Evolutionary conservation across 305 asterid genomes (phyloP).

Genomic region (Andrographis paniculata): DNA sequence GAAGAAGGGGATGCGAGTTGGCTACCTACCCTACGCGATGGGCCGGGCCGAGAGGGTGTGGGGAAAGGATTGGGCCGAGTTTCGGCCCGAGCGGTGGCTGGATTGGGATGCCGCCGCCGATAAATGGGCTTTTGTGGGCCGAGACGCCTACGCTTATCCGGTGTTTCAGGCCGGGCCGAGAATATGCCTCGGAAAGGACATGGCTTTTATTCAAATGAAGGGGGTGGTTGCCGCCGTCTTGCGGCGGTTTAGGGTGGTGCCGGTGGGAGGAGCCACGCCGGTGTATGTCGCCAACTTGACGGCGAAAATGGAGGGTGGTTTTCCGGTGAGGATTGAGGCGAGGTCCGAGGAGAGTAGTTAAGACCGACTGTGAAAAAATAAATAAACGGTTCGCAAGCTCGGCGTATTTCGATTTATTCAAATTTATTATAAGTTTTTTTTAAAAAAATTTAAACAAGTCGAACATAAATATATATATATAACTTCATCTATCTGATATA

Average conservation of each 20-base stretch:
- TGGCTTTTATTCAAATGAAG: slow-evolving; percentile 50
- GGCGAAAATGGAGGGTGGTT: slow-evolving; percentile 36
- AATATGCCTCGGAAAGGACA: slow-evolving; percentile 40
- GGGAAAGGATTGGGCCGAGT: slow-evolving; percentile 31
- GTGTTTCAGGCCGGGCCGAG: slow-evolving; percentile 44
- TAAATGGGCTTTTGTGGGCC: slow-evolving; percentile 19
- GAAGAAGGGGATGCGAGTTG: slow-evolving; percentile 24
- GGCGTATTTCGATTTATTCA: too few relatives aligned
- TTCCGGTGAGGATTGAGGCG: slow-evolving; percentile 33
- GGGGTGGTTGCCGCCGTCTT: slow-evolving; percentile 30
- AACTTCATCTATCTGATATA: too few relatives aligned
- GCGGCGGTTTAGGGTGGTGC: slow-evolving; percentile 29
- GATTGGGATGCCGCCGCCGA: slow-evolving; percentile 7
- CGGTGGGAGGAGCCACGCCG: slow-evolving; percentile 28
- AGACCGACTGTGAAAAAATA: too few relatives aligned
- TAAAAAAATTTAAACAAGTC: too few relatives aligned
- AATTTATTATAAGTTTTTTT: too few relatives aligned
- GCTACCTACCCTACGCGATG: slow-evolving; percentile 38
- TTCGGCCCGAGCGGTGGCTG: slow-evolving; percentile 33
- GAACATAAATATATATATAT: too few relatives aligned
- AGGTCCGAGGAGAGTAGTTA: too few relatives aligned
- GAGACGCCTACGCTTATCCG: slow-evolving; percentile 26
- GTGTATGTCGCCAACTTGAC: slow-evolving; percentile 19
- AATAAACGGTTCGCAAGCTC: too few relatives aligned
- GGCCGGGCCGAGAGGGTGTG: slow-evolving; percentile 35